These are phyloP conservation scores for Hygrophila difformis DNA, from an alignment of 257 asterid genomes.

Conservation along the genomic window DNA sequence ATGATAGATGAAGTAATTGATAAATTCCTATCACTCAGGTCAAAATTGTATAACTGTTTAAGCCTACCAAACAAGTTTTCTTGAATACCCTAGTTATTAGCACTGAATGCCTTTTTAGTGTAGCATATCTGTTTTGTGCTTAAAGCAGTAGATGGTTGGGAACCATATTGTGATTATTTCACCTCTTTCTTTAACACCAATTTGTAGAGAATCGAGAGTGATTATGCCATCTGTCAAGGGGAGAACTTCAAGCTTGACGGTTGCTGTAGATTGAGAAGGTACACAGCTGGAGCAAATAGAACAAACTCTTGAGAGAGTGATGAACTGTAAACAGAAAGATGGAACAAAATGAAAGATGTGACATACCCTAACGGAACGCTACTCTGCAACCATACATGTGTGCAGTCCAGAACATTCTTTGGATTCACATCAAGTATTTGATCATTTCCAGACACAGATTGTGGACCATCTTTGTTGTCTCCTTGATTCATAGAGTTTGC, in stretches of 20 bases:
- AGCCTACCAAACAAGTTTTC: background rate
- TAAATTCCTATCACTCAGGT: background rate
- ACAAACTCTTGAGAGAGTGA: constrained; percentile 11
- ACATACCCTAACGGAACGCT: constrained; percentile 91
- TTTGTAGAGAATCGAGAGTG: constrained; percentile 88
- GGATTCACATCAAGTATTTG: constrained; percentile 55
- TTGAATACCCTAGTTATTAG: background rate
- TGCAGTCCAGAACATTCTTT: constrained; percentile 66
- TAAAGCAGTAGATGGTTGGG: constrained; percentile 5
- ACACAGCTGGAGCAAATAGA: constrained; percentile 44
- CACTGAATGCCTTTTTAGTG: background rate
- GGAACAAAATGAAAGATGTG: constrained; percentile 8
- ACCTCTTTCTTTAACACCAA: constrained; percentile 89
- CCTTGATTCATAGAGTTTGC: constrained; percentile 28
- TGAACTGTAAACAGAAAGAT: background rate
- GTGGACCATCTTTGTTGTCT: constrained; percentile 28
- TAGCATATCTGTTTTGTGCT: background rate
- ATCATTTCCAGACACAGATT: constrained; percentile 30
- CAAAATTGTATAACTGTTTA: background rate
- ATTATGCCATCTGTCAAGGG: constrained; percentile 96
- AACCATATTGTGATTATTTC: constrained; percentile 3
- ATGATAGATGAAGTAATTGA: no score
- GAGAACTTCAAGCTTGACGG: constrained; percentile 94
- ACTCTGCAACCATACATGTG: constrained; percentile 98
- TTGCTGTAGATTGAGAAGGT: constrained; percentile 84